Evolutionary conservation across 129 eudicot species (phyloP), one percentile per base, ranked within the genome.

Genomic region (Mikania micrantha): DNA sequence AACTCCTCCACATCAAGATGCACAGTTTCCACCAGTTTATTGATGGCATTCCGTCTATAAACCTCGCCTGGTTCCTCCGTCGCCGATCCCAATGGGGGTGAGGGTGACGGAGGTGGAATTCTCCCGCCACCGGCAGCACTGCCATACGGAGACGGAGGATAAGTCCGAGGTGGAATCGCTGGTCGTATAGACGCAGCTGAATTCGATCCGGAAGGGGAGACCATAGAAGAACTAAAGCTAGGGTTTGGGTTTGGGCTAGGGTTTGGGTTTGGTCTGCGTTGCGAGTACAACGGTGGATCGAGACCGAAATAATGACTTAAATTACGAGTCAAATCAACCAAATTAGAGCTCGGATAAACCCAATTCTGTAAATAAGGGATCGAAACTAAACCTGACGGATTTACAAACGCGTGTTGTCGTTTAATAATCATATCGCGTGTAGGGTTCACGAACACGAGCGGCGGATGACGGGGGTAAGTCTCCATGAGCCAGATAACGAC

Each of bases 401-500:
- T 82, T 0, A 88, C 98, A 73, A 86, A 81, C 0, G 89, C 49
- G 63, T 88, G 95, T 11, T 80, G 84, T 9, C 86, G 82, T 29
- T 88, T 86, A 34, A 88, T 80, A 65, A 93, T 74, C 96, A 93
- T 93, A 69, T 93, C 96, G 9, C 90, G 79, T 4, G 98, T 93
- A 35, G 96, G 98, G 54, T 89, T 93, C 5, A 93, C 95, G 64
- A 66, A 93, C 0, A 93, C 96, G 3, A 74, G 49, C 2, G 98
- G 96, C 39, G 95, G 79, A 41, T 88, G 83, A 9, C 88, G 89
- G 0, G 98, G 98, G 79, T 93, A 93, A 4, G 87, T 62, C 44
- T 93, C 99, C 92, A 83, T 80, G 4, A 93, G 80, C 99, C 99
- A 93, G 66, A 93, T 86, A 0, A 84, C 78, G 22, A 93, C 83